phyloP scores from a whole-genome alignment of 192 early-diverging fungal genomes.

The Coemansia sp. region DNA sequence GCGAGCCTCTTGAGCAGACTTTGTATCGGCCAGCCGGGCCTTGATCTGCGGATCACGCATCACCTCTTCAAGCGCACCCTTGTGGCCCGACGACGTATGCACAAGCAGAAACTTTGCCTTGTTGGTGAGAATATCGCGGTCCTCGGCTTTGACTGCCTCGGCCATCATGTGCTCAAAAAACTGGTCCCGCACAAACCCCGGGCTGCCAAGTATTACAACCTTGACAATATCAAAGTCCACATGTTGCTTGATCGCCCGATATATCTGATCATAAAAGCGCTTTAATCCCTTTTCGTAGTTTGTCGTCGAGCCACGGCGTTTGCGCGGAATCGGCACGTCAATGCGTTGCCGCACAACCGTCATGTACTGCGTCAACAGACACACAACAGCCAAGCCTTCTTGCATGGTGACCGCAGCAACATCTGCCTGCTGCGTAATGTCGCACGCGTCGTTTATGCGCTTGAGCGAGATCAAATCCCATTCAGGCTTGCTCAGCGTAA shows the following conservation, averaged over 20 bases:
- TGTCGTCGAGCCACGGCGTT: conserved; percentile 84
- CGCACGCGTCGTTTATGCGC: conserved; percentile 83
- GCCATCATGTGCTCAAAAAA: conserved; percentile 84
- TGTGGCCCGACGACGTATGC: conserved; percentile 94
- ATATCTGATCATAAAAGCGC: conserved; percentile 91
- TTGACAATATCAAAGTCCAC: conserved; percentile 93
- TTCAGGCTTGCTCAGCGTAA: conserved; percentile 82
- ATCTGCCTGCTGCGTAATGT: conserved; percentile 86
- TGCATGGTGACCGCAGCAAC: conserved; percentile 90
- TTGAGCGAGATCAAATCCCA: conserved; percentile 95
- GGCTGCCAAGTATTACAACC: conserved; percentile 93
- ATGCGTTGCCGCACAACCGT: conserved; percentile 93
- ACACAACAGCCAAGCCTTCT: conserved; percentile 87
- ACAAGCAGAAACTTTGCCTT: conserved; percentile 83
- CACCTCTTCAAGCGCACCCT: conserved; percentile 92
- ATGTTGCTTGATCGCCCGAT: conserved; percentile 81
- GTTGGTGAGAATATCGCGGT: conserved; percentile 81
- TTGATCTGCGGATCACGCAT: conserved; percentile 83
- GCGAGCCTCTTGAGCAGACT: conserved; percentile 80
- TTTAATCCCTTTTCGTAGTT: conserved; percentile 87
- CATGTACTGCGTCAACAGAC: conserved; percentile 92
- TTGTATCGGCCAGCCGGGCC: conserved; percentile 83
- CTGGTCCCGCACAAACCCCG: conserved; percentile 91
- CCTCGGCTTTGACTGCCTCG: conserved; percentile 78
- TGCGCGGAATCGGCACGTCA: conserved; percentile 88